These are phyloP conservation scores for Amanita phalloides DNA, from an alignment of 768 basidiomycete species.

Conservation along the genomic window DNA sequence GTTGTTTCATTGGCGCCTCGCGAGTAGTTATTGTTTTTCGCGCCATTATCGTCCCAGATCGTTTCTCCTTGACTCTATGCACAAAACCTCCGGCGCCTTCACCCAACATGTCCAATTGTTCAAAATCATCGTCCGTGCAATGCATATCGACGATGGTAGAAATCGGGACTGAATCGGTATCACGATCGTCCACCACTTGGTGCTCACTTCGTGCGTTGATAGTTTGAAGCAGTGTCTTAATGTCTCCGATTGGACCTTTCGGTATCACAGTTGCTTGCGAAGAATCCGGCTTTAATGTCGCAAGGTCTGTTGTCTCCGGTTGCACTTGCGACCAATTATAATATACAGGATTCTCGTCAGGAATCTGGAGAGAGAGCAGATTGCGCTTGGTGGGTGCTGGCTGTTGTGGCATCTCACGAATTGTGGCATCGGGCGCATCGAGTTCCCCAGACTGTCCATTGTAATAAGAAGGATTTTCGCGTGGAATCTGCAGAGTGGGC, in stretches of 20 bases:
- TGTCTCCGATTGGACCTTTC: constrained; percentile 6
- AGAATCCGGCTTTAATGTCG: neutral
- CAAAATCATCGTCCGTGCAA: constrained; percentile 65
- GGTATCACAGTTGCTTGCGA: constrained; percentile 3
- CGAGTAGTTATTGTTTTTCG: constrained; percentile 90
- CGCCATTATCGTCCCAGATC: constrained; percentile 75
- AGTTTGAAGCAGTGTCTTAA: neutral
- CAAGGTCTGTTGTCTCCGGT: neutral
- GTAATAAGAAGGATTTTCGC: constrained; percentile 3
- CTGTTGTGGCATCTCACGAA: neutral
- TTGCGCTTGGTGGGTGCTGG: neutral
- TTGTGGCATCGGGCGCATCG: constrained; percentile 2
- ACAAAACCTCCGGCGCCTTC: constrained; percentile 97
- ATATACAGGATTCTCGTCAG: constrained; percentile 2
- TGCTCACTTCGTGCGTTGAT: neutral
- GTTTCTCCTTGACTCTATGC: constrained; percentile 82
- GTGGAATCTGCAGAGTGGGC: constrained; percentile 1
- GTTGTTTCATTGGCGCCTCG: constrained; percentile 86
- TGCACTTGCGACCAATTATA: constrained; percentile 3
- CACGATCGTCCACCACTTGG: neutral
- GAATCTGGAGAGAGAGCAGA: neutral
- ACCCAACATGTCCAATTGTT: constrained; percentile 71
- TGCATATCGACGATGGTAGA: constrained; percentile 1
- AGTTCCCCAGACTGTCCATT: neutral
- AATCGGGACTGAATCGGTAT: neutral